Evolutionary conservation across 202 grass and related monocot species (phyloP).

Genomic region (Panicum hallii): DNA sequence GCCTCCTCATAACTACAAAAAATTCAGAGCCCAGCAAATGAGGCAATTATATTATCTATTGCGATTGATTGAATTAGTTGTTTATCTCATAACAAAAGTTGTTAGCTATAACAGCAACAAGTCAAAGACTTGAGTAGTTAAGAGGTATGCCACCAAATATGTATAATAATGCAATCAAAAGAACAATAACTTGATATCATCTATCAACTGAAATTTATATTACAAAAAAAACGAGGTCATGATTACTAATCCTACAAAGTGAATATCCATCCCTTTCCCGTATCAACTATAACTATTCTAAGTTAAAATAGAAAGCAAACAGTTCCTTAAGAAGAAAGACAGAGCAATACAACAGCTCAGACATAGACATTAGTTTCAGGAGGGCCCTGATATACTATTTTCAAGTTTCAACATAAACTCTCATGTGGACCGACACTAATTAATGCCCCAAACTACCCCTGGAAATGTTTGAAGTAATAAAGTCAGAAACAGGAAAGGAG

Average conservation of each 20-base stretch:
- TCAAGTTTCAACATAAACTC: not conserved
- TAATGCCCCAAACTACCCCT: not conserved
- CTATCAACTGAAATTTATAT: not conserved
- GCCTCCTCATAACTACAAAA: conserved; percentile 83
- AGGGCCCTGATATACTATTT: not conserved
- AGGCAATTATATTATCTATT: not conserved
- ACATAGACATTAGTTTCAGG: not conserved
- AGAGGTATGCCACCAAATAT: not conserved
- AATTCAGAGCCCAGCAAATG: conserved; percentile 17
- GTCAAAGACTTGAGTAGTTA: not conserved
- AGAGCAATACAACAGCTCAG: not conserved
- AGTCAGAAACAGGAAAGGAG: not conserved
- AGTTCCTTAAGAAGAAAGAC: not conserved
- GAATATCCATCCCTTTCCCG: not conserved
- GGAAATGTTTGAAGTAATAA: not conserved
- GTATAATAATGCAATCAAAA: not conserved
- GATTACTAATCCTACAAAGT: conserved; percentile 3
- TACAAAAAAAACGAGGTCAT: not conserved
- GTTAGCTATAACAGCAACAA: not conserved
- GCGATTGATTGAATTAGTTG: not conserved
- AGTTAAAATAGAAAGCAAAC: conserved; percentile 2
- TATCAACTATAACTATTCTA: conserved; percentile 1
- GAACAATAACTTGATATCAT: conserved; percentile 1
- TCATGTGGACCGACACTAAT: not conserved
- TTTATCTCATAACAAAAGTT: conserved; percentile 16